These are phyloP conservation scores for Phytophthora meadii DNA, from an alignment of 352 stramenopile genomes.

Conservation along the genomic window DNA sequence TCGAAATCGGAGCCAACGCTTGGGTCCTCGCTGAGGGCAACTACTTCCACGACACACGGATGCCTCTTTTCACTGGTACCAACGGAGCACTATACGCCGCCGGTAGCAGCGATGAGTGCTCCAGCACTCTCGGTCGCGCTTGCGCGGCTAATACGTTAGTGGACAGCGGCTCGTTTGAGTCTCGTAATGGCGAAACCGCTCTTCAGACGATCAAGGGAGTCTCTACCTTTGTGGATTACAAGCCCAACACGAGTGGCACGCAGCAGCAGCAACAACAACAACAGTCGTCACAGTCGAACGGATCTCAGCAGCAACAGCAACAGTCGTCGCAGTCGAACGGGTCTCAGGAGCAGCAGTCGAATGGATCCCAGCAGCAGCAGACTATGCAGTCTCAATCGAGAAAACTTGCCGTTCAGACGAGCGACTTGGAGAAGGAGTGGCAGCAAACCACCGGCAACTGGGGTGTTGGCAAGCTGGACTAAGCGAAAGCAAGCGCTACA, in stretches of 20 bases:
- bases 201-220: constrained; percentile 24
- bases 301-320: constrained; percentile 4
- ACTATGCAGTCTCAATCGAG: background rate
- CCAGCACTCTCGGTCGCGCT: constrained; percentile 20
- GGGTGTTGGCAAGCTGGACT: background rate
- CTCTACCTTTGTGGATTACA: constrained; percentile 16
- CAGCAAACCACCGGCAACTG: background rate
- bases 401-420: background rate
- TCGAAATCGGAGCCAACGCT: constrained; percentile 39
- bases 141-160: constrained; percentile 29
- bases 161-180: constrained; percentile 24
- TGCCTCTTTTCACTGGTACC: constrained; percentile 20
- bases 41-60: constrained; percentile 44
- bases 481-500: background rate
- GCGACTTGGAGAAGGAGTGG: constrained; percentile 1
- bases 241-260: constrained; percentile 2
- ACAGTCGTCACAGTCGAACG: constrained; percentile 1
- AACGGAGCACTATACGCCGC: constrained; percentile 27
- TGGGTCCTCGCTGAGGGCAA: constrained; percentile 41
- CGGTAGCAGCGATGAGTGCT: constrained; percentile 16
- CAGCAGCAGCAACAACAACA: constrained; percentile 13
- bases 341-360: constrained; percentile 8
- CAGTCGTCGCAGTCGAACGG: background rate
- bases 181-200: constrained; percentile 22
- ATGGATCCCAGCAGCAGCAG: background rate